Evolutionary conservation across 306 rosid species (phyloP), one percentile per base, ranked within the genome.

Genomic region (Glycine latifolia): DNA sequence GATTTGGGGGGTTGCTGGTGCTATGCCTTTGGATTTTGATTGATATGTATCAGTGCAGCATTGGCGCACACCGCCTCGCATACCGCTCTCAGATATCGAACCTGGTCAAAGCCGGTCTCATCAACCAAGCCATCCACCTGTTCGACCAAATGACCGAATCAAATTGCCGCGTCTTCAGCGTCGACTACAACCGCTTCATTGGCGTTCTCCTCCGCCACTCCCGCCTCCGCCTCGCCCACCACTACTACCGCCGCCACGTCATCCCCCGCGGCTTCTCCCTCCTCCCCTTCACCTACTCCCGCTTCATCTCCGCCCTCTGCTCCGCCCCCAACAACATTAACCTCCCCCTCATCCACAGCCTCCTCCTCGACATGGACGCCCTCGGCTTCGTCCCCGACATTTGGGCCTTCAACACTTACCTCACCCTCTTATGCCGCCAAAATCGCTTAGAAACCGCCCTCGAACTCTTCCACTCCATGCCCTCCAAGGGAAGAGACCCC

Each of bases 111-210:
- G 73, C 88, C 2, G 98, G 99, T 14, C 89, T 90, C 71, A 87
- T 95, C 52, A 89, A 95, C 49, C 88, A 84, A 39, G 99, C 99
- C 69, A 80, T 90, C 87, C 86, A 89, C 8, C 79, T 90, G 91
- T 93, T 93, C 88, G 94, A 90, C 83, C 83, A 95, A 88, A 91
- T 95, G 99, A 83, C 97, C 16, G 89, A 91, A 63, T 90, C 99
- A 7, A 79, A 82, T 35, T 95, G 93, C 85, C 91, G 95, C 48
- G 74, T 87, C 9, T 89, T 94, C 81, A 89, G 97, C 87, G 15
- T 89, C 31, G 99, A 91, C 48, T 93, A 93, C 89, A 93, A 95
- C 53, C 97, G 97, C 53, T 90, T 95, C 91, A 88, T 95, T 75
- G 99, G 99, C 11, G 94, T 91, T 13, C 80, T 95, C 76, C 67